Conservation (phyloP, 2,329 filamentous ascomycete genomes). For the Stagonosporopsis chrysanthemi region DNA sequence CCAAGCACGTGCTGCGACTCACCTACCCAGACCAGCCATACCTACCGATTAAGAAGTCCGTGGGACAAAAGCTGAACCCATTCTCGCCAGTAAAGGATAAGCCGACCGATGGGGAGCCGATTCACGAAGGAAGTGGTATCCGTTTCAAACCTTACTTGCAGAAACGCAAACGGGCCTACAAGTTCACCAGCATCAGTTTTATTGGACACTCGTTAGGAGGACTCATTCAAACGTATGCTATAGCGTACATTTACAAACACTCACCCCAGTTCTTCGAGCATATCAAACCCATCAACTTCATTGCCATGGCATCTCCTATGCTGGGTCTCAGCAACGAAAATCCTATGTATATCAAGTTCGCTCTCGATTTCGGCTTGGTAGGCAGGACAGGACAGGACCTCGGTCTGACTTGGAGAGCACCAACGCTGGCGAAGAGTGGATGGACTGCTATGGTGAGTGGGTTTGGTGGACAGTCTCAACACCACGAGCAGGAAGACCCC, state of each 20-base stretch:
- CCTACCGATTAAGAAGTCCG: slow-evolving; percentile 68
- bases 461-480: slow-evolving; percentile 68
- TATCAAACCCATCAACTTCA: slow-evolving; percentile 89
- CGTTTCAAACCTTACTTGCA: slow-evolving; percentile 56
- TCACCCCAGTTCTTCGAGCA: slow-evolving; percentile 87
- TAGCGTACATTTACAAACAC: slow-evolving; percentile 96
- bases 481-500: slow-evolving; percentile 68
- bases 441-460: slow-evolving; percentile 89
- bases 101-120: slow-evolving; percentile 56
- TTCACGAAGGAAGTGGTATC: slow-evolving; percentile 69
- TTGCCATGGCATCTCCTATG: slow-evolving; percentile 85
- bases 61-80: slow-evolving; percentile 58
- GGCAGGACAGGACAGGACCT: slow-evolving; percentile 96
- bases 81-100: slow-evolving; percentile 55
- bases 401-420: slow-evolving; percentile 91
- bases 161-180: slow-evolving; percentile 68
- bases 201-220: slow-evolving; percentile 91
- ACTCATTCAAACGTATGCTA: slow-evolving; percentile 88
- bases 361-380: slow-evolving; percentile 92
- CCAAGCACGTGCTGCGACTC: slow-evolving; percentile 86
- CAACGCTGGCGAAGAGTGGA: slow-evolving; percentile 81
- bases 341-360: slow-evolving; percentile 95
- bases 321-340: slow-evolving; percentile 96
- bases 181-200: slow-evolving; percentile 94
- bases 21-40: slow-evolving; percentile 95